Conservation (phyloP, 108 stramenopile genomes). For the Asterionellopsis glacialis region DNA sequence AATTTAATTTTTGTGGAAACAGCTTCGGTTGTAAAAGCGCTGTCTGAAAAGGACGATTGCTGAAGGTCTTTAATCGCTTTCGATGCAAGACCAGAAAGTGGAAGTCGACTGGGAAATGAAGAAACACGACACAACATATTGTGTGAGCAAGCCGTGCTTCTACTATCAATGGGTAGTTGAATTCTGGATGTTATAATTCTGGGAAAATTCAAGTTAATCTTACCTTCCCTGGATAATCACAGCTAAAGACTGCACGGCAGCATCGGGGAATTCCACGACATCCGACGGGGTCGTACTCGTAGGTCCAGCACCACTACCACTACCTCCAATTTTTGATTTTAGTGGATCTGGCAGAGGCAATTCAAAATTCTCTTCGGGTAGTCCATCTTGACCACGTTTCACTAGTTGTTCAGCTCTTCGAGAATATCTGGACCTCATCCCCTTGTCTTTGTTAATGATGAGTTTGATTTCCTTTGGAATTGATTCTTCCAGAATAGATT, state of each 20-base stretch:
- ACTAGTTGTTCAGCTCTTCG: constrained; percentile 13
- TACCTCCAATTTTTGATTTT: neutral
- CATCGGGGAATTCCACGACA: constrained; percentile 47
- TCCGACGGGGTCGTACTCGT: constrained; percentile 7
- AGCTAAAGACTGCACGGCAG: constrained; percentile 38
- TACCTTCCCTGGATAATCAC: constrained; percentile 60
- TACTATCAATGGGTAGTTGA: neutral
- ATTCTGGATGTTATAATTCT: too few species aligned
- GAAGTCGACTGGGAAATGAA: constrained; percentile 23
- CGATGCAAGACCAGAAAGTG: constrained; percentile 41
- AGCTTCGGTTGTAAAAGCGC: constrained; percentile 30
- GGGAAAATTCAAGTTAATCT: constrained; percentile 3
- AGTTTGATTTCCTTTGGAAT: too few species aligned
- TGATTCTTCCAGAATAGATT: too few species aligned
- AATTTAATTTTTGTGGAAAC: constrained; percentile 65
- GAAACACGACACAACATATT: too few species aligned
- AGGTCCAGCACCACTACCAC: neutral
- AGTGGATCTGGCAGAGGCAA: constrained; percentile 3
- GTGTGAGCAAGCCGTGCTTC: too few species aligned
- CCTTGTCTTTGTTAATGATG: too few species aligned
- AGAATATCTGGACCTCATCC: constrained; percentile 2
- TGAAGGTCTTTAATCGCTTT: constrained; percentile 26
- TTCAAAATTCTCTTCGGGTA: constrained; percentile 14
- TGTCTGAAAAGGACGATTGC: constrained; percentile 17
- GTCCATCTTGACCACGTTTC: constrained; percentile 1